Percentiles rank a stretch among this genome's conserved stretches.
phyloP scores from a whole-genome alignment of 148 eudicot species.

The Pouteria glomerata region DNA sequence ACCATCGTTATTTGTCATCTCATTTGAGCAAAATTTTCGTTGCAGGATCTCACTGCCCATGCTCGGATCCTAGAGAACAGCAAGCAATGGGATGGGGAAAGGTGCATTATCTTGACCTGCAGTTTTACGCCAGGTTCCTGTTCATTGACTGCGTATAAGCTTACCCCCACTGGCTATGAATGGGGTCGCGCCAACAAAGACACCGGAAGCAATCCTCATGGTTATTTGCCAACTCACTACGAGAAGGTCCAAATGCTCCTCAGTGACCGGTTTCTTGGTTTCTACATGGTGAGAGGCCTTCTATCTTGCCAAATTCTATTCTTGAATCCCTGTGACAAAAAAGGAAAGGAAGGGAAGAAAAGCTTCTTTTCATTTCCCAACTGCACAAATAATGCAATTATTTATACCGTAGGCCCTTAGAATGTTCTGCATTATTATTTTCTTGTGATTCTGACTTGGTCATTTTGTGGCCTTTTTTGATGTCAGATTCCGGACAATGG shows the following conservation, averaged over 20 bases:
- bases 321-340: not conserved
- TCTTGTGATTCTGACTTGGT: not conserved
- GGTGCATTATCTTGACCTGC: conserved; percentile 88
- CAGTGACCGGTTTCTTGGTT: conserved; percentile 98
- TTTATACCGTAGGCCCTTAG: not conserved
- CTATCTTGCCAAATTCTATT: not conserved
- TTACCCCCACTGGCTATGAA: conserved; percentile 92
- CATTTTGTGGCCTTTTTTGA: not conserved
- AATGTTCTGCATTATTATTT: not conserved
- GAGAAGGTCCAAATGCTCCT: conserved; percentile 99
- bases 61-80: conserved; percentile 82
- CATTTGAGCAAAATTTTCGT: not conserved
- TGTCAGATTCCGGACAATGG: conserved; percentile 77
- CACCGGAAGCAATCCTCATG: conserved; percentile 83
- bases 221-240: conserved; percentile 92
- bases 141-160: conserved; percentile 94
- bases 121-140: conserved; percentile 99
- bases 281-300: conserved; percentile 74
- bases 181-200: conserved; percentile 96
- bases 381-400: not conserved
- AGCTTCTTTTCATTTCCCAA: not conserved
- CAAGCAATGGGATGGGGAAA: conserved; percentile 98
- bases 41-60: conserved; percentile 85
- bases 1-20: conserved; percentile 2
- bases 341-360: not conserved